Base-by-base conservation (phyloP, 768 basidiomycete species). In the Boletus rubroflammeus region DNA sequence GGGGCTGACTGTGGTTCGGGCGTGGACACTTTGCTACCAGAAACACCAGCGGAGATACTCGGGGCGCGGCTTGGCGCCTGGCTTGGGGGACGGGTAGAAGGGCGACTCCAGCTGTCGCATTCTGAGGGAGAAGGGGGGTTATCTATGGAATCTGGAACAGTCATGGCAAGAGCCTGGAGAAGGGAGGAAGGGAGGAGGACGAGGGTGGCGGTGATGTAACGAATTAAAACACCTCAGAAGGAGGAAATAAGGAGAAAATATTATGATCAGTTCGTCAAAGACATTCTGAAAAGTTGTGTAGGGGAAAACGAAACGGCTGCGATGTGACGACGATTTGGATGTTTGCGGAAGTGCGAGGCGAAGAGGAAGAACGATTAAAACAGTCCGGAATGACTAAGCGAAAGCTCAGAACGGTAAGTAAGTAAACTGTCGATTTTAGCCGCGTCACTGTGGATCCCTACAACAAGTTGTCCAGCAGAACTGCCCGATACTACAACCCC, bases 11-110 rank as follows among this genome's bases (percentile, higher is more conserved):
- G 62, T 70, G 75, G 55, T 62, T 73, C 39, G 71, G 78, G 32
- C 0, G 40, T 17, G 29, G 53, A 9, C 8, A 62, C 49, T 47
- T 70, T 76, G 42, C 68, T 68, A 3, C 75, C 67, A 19, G 75
- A 66, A 10, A 75, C 67, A 42, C 79, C 78, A 17, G 74, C 59
- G 17, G 68, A 64, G 42, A 70, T 28, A 32, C 68, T 70, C 10
- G 62, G 73, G 4, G 76, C 75, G 50, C 79, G 72, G 54, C 78
- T 80, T 8, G 70, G 70, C 7, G 82, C 78, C 38, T 79, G 76
- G 48, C 82, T 86, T 5, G 83, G 78, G 0, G 84, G 78, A 38
- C 80, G 74, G 14, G 81, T 85, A 2, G 85, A 82, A 2, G 86
- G 84, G 17, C 77, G 75, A 58, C 83, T 86, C 65, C 75, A 81